phyloP scores from a whole-genome alignment of 768 basidiomycete genomes.

The Chalciporus chontae region DNA sequence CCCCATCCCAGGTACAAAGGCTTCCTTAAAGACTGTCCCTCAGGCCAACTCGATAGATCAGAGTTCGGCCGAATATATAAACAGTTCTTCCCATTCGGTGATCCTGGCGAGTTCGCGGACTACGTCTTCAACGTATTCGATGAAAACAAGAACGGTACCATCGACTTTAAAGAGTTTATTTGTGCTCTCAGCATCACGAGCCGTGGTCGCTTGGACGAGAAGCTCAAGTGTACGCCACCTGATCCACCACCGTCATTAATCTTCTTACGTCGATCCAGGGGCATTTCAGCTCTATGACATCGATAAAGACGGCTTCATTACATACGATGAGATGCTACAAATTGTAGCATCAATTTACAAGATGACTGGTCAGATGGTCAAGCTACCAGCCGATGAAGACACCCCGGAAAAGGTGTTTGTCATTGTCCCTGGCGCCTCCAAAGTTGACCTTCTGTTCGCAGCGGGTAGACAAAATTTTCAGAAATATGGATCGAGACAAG shows the following conservation, averaged over 20 bases:
- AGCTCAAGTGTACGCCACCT: slow-evolving; percentile 82
- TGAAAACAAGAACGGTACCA: slow-evolving; percentile 91
- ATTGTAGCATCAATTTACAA: slow-evolving; percentile 99
- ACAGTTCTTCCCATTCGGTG: slow-evolving; percentile 99
- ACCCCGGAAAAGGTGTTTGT: slow-evolving; percentile 91
- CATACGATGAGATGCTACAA: slow-evolving; percentile 98
- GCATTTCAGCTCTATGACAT: slow-evolving; percentile 99
- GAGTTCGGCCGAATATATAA: slow-evolving; percentile 98
- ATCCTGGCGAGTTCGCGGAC: slow-evolving; percentile 94
- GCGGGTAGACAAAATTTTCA: slow-evolving; percentile 99
- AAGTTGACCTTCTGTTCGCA: slow-evolving; percentile 32
- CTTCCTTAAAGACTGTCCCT: slow-evolving; percentile 97
- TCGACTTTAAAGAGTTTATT: slow-evolving; percentile 99
- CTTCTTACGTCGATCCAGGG: slow-evolving; percentile 53
- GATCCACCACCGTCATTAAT: slow-evolving; percentile 11
- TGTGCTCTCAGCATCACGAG: slow-evolving; percentile 95
- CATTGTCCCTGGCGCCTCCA: not conserved
- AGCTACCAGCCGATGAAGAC: slow-evolving; percentile 96
- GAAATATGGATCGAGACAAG: slow-evolving; percentile 95
- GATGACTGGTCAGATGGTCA: slow-evolving; percentile 99
- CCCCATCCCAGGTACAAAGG: slow-evolving; percentile 83
- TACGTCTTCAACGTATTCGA: slow-evolving; percentile 99
- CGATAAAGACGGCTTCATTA: slow-evolving; percentile 96
- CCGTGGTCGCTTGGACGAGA: slow-evolving; percentile 92
- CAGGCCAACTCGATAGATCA: slow-evolving; percentile 91